A percentile compares a stretch with the other conserved stretches of the same genome.
Evolutionary conservation across 2,329 filamentous ascomycete genomes (phyloP).

Genomic region (Trichophyton schoenleinii): DNA sequence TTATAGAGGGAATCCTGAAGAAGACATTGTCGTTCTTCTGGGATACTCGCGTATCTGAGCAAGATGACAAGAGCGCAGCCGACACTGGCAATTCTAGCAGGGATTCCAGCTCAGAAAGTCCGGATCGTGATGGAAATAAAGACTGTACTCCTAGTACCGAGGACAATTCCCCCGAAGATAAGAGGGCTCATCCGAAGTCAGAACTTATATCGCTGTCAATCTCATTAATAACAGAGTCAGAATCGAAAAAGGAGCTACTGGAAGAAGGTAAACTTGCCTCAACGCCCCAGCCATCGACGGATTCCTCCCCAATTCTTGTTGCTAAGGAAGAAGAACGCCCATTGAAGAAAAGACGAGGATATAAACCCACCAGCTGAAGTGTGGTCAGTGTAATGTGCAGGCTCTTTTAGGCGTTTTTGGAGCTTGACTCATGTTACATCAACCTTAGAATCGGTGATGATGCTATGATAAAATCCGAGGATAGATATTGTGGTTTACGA

Average conservation of each 20-base stretch:
- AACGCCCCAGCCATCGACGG: not conserved
- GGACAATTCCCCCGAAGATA: not conserved
- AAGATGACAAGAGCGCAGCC: not conserved
- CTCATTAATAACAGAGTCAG: conserved; percentile 18
- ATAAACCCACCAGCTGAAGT: conserved; percentile 7
- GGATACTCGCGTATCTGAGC: not conserved
- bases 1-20: not conserved
- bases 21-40: not conserved
- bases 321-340: conserved; percentile 22
- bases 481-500: not conserved
- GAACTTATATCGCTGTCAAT: conserved; percentile 24
- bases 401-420: not conserved
- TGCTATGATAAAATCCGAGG: not conserved
- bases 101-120: not conserved
- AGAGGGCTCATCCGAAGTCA: not conserved
- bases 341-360: conserved; percentile 25
- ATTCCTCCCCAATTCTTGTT: conserved; percentile 3
- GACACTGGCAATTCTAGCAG: not conserved
- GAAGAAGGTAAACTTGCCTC: not conserved
- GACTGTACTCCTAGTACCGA: not conserved
- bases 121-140: not conserved
- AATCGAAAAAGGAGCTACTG: not conserved
- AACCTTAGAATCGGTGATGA: not conserved
- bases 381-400: not conserved
- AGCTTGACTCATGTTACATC: not conserved